Base-by-base conservation (phyloP, 192 early-diverging fungal species). In the Podila horticola region DNA sequence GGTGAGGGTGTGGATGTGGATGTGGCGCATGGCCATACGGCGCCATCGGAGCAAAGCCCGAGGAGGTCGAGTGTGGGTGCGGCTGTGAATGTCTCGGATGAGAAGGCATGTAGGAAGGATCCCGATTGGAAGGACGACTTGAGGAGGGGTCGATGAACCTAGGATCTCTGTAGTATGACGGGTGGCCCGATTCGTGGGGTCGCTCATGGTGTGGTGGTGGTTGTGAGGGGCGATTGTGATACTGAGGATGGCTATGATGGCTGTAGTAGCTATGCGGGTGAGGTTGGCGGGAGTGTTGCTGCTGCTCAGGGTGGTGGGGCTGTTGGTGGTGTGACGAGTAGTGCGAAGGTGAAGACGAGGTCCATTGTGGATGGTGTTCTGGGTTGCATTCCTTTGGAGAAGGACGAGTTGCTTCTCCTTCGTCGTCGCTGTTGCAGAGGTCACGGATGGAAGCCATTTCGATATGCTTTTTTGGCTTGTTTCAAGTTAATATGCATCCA, bases 391-490 rank as follows among this genome's bases (percentile, higher is more conserved):
- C 59, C 22, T 33, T 20, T 19, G 59, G 17, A 13, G 59, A 30
- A 24, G 6, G 20, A 12, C 30, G 59, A 8, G 0, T 7, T 8
- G 6, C 15, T 1, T 58, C 62, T 20, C 67, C 62, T 22, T 68
- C 52, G 13, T 66, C 52, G 24, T 66, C 74, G 13, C 67, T 67
- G 48, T 70, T 70, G 63, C 74, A 76, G 61, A 76, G 74, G n/a
- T 76, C 74, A 31, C 67, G 74, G 63, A 76, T 76, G 17, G 74
- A 76, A n/a, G 74, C 51, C 74, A 76, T 76, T 3, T 8, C 45
- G 9, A 4, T 45, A 17, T 13, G 41, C 34, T 45, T 15, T 45
- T 45, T 4, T 45, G 41, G 1, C 15, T 1, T 45, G 41, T 45
- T 45, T 45, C 15, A 45, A 45, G 41, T 45, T 17, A 45, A 45